Conservation (phyloP, 192 early-diverging fungal species). For the Jimgerdemannia lactiflua region DNA sequence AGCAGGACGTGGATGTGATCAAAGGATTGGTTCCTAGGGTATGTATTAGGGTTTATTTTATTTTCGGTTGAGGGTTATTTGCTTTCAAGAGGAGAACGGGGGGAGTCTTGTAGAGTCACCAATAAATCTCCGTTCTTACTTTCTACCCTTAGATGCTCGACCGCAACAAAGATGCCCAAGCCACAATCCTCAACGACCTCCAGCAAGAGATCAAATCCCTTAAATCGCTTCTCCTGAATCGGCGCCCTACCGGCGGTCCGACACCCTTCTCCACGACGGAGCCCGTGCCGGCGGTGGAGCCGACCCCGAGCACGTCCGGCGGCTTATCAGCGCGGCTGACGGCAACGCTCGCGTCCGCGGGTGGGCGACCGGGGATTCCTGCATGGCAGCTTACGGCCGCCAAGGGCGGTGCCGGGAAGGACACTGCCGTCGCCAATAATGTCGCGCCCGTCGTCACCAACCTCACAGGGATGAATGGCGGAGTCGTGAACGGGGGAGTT, state of each 20-base stretch:
- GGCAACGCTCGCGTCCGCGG: not conserved
- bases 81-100: not conserved
- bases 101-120: not conserved
- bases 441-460: too few species aligned
- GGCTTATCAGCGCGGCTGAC: not conserved
- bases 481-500: not conserved
- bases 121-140: not conserved
- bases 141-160: constrained; percentile 58
- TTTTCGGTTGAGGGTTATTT: not conserved
- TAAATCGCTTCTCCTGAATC: constrained; percentile 85
- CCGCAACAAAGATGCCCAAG: constrained; percentile 68
- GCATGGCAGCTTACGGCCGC: not conserved
- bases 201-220: constrained; percentile 95
- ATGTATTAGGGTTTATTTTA: constrained; percentile 9
- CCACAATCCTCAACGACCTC: constrained; percentile 66
- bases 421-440: too few species aligned
- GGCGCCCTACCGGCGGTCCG: constrained; percentile 36
- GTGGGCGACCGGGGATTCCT: not conserved
- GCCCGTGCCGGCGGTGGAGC: not conserved
- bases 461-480: too few species aligned
- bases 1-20: constrained; percentile 71
- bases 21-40: constrained; percentile 77
- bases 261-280: not conserved
- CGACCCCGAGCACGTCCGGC: not conserved
- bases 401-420: not conserved